These are phyloP conservation scores for Coemansia sp. DNA, from an alignment of 192 early-diverging fungal genomes.

Conservation along the genomic window DNA sequence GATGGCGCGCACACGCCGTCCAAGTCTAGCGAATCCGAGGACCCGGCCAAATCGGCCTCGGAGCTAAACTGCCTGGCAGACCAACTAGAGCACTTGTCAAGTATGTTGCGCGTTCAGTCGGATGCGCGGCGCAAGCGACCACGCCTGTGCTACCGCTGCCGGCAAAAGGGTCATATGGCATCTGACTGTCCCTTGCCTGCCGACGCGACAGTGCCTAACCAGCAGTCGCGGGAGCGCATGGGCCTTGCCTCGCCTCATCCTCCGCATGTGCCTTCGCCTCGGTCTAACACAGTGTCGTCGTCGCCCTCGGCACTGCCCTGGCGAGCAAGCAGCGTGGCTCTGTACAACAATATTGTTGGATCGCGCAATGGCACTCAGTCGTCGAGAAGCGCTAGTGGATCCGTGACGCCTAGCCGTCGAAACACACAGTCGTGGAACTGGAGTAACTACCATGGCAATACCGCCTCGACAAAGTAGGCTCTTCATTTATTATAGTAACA, in stretches of 20 bases:
- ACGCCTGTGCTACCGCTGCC: conserved; percentile 55
- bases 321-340: conserved; percentile 23
- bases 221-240: conserved; percentile 32
- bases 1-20: conserved; percentile 19
- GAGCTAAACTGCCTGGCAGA: conserved; percentile 52
- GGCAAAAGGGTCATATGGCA: conserved; percentile 54
- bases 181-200: conserved; percentile 44
- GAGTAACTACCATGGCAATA: conserved; percentile 16
- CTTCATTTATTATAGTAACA: not conserved
- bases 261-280: conserved; percentile 8
- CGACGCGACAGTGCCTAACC: conserved; percentile 34
- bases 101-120: conserved; percentile 50
- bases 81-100: conserved; percentile 50
- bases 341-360: conserved; percentile 16
- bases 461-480: not conserved
- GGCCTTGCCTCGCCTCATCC: conserved; percentile 12
- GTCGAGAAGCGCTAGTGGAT: conserved; percentile 8
- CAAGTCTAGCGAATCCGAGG: conserved; percentile 27
- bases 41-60: conserved; percentile 28
- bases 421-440: conserved; percentile 37
- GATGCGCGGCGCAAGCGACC: conserved; percentile 47
- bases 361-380: conserved; percentile 7
- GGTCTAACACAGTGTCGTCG: conserved; percentile 24
- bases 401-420: conserved; percentile 22
- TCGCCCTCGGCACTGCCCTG: conserved; percentile 14